phyloP scores from a whole-genome alignment of 495 filamentous ascomycete genomes.

The Durotheca rogersii region DNA sequence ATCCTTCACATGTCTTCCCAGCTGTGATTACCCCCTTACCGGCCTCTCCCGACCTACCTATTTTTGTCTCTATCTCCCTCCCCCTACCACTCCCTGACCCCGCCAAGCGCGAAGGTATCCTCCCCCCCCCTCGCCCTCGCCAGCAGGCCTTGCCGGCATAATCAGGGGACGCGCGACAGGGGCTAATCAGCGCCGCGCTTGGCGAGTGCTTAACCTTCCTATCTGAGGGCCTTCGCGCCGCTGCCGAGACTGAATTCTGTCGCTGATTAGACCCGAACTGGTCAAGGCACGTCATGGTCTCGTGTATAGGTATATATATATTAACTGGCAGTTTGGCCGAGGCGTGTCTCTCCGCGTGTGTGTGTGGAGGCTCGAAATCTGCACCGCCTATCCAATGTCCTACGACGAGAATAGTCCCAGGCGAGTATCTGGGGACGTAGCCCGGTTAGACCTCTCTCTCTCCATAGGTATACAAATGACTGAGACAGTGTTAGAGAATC shows the following conservation, averaged over 20 bases:
- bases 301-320: constrained; percentile 6
- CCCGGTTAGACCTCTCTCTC: no score
- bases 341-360: background rate
- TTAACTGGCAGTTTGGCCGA: constrained; percentile 6
- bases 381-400: no score
- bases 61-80: no score
- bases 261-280: constrained; percentile 23
- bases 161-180: background rate
- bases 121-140: no score
- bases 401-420: no score
- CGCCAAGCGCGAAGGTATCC: background rate
- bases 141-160: no score
- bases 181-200: constrained; percentile 19
- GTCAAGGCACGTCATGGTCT: background rate
- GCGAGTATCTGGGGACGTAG: no score
- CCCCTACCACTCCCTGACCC: no score
- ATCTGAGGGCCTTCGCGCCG: constrained; percentile 6
- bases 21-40: no score
- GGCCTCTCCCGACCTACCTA: no score
- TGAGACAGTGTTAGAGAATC: no score
- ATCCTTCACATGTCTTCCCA: background rate
- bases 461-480: no score
- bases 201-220: constrained; percentile 30
- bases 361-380: constrained; percentile 14
- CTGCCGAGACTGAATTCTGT: constrained; percentile 12